Percentiles rank a stretch among this genome's conserved stretches.
Conservation (phyloP, 176 grass and related monocot genomes). For the Zizania latifolia region DNA sequence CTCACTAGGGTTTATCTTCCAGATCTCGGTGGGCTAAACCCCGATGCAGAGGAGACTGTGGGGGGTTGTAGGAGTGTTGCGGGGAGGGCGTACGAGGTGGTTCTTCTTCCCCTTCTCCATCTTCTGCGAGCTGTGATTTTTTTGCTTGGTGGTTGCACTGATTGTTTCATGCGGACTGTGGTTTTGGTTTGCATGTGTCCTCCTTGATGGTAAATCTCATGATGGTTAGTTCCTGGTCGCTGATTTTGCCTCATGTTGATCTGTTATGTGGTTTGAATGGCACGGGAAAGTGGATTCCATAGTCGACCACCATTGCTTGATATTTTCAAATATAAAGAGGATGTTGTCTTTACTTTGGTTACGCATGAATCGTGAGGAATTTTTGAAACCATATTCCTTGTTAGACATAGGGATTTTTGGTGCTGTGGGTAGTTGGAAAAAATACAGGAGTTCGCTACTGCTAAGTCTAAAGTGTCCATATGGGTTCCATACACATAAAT, state of each 20-base stretch:
- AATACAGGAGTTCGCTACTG: background rate
- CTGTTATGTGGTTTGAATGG: background rate
- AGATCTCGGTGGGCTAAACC: background rate
- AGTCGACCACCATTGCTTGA: background rate
- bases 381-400: no score
- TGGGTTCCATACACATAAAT: background rate
- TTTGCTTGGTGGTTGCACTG: background rate
- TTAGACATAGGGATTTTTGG: background rate
- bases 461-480: background rate
- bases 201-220: background rate
- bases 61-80: no score
- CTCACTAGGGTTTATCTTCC: background rate
- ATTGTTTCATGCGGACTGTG: background rate
- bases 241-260: background rate
- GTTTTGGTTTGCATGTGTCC: background rate
- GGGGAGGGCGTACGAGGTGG: background rate
- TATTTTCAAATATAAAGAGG: background rate
- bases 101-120: background rate
- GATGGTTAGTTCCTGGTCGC: background rate
- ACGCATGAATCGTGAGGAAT: no score
- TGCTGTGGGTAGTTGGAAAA: background rate
- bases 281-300: background rate
- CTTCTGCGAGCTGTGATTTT: background rate
- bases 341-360: no score
- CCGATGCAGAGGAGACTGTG: background rate